Percentiles rank a stretch among this genome's conserved stretches.
phyloP scores from a whole-genome alignment of 306 rosid species.

The Heteromeles arbutifolia region DNA sequence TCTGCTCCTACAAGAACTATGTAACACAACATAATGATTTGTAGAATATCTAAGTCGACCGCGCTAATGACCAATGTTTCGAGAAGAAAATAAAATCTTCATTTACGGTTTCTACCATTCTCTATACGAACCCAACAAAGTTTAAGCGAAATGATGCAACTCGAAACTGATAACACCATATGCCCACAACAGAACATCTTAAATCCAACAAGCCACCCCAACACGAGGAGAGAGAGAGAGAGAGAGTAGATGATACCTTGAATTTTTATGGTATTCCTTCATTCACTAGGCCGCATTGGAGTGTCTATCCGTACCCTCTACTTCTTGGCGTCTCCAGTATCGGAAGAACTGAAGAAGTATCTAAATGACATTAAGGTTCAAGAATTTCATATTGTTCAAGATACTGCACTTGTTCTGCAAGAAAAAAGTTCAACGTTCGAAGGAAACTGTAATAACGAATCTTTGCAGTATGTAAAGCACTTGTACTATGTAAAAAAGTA shows the following conservation, averaged over 20 bases:
- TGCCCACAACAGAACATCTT: neutral
- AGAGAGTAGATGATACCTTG: slow-evolving; percentile 21
- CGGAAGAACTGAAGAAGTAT: slow-evolving; percentile 60
- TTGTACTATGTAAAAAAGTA: neutral
- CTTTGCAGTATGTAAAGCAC: neutral
- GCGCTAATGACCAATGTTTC: neutral
- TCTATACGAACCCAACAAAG: neutral
- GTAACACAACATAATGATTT: neutral
- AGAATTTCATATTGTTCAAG: neutral
- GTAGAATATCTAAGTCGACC: neutral
- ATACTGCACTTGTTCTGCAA: neutral
- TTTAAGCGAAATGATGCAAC: neutral
- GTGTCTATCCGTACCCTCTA: slow-evolving; percentile 1
- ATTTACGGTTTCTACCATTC: neutral
- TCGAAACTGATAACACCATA: neutral
- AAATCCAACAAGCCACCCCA: neutral
- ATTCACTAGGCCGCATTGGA: slow-evolving; percentile 20
- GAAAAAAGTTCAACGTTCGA: neutral
- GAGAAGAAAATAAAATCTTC: neutral
- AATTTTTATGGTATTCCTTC: slow-evolving; percentile 16
- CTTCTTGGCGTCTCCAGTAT: slow-evolving; percentile 6
- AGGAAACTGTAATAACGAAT: neutral
- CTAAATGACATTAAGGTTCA: slow-evolving; percentile 36
- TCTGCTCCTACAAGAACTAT: neutral
- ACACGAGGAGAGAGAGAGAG: neutral